phyloP scores from a whole-genome alignment of 129 eudicot genomes.

The Tanacetum coccineum region DNA sequence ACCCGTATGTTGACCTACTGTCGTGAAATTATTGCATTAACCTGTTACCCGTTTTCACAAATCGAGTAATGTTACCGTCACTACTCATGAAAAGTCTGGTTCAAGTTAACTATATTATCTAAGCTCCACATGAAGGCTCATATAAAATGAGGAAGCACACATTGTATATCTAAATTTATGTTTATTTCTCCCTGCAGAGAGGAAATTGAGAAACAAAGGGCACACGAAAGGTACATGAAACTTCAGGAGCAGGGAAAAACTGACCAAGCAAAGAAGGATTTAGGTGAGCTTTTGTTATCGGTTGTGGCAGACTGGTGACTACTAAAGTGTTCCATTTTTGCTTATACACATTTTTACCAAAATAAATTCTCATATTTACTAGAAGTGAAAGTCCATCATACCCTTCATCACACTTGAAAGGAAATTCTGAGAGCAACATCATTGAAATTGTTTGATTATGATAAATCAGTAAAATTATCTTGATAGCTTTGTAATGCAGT shows the following conservation, averaged over 20 bases:
- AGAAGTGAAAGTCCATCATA: not conserved
- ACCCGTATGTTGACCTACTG: no score
- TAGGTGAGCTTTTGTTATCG: conserved; percentile 54
- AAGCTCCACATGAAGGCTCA: not conserved
- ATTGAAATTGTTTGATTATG: not conserved
- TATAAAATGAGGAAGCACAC: not conserved
- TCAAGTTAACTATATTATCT: not conserved
- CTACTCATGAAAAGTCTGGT: not conserved
- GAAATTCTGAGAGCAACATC: no score
- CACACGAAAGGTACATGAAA: conserved; percentile 97
- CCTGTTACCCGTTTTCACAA: not conserved
- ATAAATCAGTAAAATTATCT: not conserved
- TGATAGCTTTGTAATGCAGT: not conserved
- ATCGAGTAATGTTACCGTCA: not conserved
- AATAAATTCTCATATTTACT: not conserved
- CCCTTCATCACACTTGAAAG: no score
- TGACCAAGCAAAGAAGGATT: conserved; percentile 90
- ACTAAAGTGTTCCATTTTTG: not conserved
- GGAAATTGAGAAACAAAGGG: conserved; percentile 86
- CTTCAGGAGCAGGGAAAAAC: conserved; percentile 98
- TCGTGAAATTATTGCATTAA: no score
- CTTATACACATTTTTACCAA: not conserved
- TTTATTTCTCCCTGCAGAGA: conserved; percentile 45
- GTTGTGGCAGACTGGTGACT: conserved; percentile 4
- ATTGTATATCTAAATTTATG: not conserved